Evolutionary conservation across 192 early-diverging fungal genomes (phyloP).

Genomic region (Coemansia sp.): DNA sequence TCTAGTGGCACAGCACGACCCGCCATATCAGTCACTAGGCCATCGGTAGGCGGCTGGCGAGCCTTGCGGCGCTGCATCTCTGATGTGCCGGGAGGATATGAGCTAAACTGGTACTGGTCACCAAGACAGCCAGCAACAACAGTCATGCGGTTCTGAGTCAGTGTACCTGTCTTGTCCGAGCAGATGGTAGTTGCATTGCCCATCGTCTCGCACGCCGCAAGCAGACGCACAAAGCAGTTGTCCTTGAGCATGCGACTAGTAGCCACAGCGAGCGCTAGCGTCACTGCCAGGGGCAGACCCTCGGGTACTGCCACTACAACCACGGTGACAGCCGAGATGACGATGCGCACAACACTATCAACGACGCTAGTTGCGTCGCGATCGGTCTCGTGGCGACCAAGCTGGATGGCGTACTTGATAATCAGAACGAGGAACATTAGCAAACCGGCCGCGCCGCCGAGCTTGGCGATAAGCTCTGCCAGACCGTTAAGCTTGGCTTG

Average conservation of each 20-base stretch:
- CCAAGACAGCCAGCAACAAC: constrained; percentile 89
- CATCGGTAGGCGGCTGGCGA: constrained; percentile 41
- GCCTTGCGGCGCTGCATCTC: constrained; percentile 56
- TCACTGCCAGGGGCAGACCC: constrained; percentile 97
- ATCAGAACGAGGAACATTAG: constrained; percentile 86
- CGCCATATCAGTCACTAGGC: constrained; percentile 54
- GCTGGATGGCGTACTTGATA: constrained; percentile 82
- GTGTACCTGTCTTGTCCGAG: constrained; percentile 98
- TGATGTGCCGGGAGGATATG: constrained; percentile 55
- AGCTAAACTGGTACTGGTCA: constrained; percentile 66
- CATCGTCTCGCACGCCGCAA: constrained; percentile 99
- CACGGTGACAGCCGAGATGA: constrained; percentile 92
- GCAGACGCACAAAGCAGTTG: constrained; percentile 94
- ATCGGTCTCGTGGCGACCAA: constrained; percentile 43
- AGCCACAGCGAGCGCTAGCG: constrained; percentile 91
- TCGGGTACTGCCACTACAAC: constrained; percentile 99
- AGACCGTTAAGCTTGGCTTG: constrained; percentile 88
- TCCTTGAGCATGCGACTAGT: constrained; percentile 96
- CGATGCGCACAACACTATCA: constrained; percentile 70
- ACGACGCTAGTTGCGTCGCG: constrained; percentile 61
- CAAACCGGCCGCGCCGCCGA: constrained; percentile 83
- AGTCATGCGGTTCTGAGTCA: constrained; percentile 98
- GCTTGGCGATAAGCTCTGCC: constrained; percentile 92
- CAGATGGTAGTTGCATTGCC: constrained; percentile 98
- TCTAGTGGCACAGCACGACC: constrained; percentile 51